These are phyloP conservation scores for Sonneratia caseolaris DNA, from an alignment of 345 rosid genomes.

Conservation along the genomic window DNA sequence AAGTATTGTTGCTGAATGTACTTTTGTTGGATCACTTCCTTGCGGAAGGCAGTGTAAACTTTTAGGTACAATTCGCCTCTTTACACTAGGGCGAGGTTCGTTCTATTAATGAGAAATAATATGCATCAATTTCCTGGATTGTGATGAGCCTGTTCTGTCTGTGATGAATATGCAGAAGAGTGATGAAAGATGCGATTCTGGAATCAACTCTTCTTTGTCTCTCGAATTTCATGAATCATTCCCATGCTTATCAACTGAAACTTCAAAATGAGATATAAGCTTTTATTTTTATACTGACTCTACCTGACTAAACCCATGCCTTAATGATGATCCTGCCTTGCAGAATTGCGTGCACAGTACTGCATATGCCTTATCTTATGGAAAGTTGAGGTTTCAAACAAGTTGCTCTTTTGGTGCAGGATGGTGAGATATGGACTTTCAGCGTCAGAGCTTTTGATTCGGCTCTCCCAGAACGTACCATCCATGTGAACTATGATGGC, in stretches of 20 bases:
- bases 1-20: background rate
- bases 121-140: background rate
- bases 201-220: too few species aligned
- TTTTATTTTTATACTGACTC: background rate
- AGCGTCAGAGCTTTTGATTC: constrained; percentile 80
- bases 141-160: background rate
- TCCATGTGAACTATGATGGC: constrained; percentile 89
- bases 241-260: background rate
- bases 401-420: constrained; percentile 27
- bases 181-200: too few species aligned
- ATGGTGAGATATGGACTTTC: constrained; percentile 96
- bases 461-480: constrained; percentile 64
- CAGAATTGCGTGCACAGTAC: background rate
- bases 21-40: background rate
- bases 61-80: background rate
- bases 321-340: background rate
- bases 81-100: background rate
- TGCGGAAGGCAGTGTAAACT: background rate
- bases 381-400: background rate
- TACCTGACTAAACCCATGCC: background rate
- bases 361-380: background rate
- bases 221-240: background rate
- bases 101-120: background rate
- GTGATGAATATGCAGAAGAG: background rate
- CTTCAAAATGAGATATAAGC: background rate